A percentile compares a stretch with the other conserved stretches of the same genome.
Conservation (phyloP, 345 rosid genomes). For the Aurinia saxatilis region DNA sequence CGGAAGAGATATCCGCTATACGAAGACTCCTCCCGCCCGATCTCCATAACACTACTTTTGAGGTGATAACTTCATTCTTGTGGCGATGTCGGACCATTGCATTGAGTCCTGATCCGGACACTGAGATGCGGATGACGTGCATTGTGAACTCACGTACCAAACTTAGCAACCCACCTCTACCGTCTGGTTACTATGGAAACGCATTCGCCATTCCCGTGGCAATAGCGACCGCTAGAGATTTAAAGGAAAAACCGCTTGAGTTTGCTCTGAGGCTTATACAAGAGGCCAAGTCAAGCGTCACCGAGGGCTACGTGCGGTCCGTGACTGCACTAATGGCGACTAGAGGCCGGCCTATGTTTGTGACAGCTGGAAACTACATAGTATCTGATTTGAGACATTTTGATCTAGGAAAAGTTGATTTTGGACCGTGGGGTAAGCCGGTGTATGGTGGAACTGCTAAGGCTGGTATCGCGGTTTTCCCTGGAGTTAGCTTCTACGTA, state of each 20-base stretch:
- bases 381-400: constrained; percentile 43
- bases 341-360: constrained; percentile 41
- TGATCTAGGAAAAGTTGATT: constrained; percentile 38
- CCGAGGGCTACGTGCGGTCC: constrained; percentile 26
- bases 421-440: constrained; percentile 55
- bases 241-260: constrained; percentile 37
- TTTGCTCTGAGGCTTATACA: constrained; percentile 40
- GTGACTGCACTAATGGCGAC: constrained; percentile 24
- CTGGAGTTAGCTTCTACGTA: constrained; percentile 39
- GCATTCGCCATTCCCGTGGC: constrained; percentile 37
- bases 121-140: constrained; percentile 41
- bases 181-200: constrained; percentile 50
- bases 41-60: constrained; percentile 33
- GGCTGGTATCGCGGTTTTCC: constrained; percentile 34
- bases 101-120: constrained; percentile 37
- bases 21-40: constrained; percentile 30
- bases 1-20: constrained; percentile 31
- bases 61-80: constrained; percentile 40
- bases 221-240: constrained; percentile 31
- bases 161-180: constrained; percentile 32
- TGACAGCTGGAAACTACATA: constrained; percentile 26
- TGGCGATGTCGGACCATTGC: constrained; percentile 58
- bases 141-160: constrained; percentile 37
- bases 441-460: constrained; percentile 42
- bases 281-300: constrained; percentile 35